phyloP scores from a whole-genome alignment of 1,284 basidiomycete genomes.

The Trichosporon sp. region DNA sequence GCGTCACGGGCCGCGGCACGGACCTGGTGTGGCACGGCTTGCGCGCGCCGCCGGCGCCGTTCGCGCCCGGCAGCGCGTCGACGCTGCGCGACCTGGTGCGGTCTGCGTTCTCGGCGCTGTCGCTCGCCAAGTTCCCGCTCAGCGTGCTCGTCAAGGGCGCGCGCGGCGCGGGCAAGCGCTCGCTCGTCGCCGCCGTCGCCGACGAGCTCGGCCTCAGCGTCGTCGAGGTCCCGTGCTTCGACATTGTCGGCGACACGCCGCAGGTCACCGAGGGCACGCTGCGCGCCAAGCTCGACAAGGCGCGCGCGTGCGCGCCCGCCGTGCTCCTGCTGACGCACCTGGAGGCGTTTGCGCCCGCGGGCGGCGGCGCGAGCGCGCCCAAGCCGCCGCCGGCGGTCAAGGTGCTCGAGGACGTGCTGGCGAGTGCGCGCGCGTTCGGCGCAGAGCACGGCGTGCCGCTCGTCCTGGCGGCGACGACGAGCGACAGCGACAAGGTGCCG shows the following conservation, averaged over 20 bases:
- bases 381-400: conserved; percentile 34
- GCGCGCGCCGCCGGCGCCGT: conserved; percentile 25
- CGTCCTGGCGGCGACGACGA: conserved; percentile 70
- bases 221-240: conserved; percentile 79
- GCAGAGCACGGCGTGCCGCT: conserved; percentile 56
- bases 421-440: conserved; percentile 15
- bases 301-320: conserved; percentile 75
- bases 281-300: conserved; percentile 72
- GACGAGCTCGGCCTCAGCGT: conserved; percentile 58
- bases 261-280: conserved; percentile 73
- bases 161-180: conserved; percentile 53
- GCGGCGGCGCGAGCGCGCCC: conserved; percentile 57
- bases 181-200: conserved; percentile 38
- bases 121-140: conserved; percentile 29
- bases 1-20: conserved; percentile 22
- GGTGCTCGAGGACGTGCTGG: conserved; percentile 30
- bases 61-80: conserved; percentile 14
- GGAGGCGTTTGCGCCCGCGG: conserved; percentile 73
- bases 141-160: conserved; percentile 55
- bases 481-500: conserved; percentile 65
- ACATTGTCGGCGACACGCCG: conserved; percentile 74
- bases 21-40: conserved; percentile 34
- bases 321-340: conserved; percentile 76
- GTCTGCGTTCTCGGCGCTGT: conserved; percentile 24
- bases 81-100: conserved; percentile 36